Percentiles rank a stretch among this genome's conserved stretches.
Evolutionary conservation across 202 grass and related monocot species (phyloP).

Genomic region (Saccharum hybrid): DNA sequence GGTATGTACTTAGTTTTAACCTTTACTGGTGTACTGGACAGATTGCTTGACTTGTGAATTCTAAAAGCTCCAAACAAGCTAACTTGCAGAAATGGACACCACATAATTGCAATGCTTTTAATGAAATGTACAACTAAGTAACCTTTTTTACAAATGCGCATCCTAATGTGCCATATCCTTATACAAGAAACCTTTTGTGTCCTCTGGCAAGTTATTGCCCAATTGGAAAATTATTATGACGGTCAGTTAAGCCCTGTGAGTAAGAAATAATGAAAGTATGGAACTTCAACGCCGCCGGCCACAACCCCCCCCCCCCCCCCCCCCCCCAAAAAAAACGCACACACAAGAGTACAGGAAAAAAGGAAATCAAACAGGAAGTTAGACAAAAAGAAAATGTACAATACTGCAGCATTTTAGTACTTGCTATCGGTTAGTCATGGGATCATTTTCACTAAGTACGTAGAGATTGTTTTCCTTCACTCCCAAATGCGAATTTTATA

Average conservation of each 20-base stretch:
- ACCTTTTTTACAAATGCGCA: neutral
- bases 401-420: neutral
- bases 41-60: neutral
- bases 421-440: neutral
- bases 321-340: neutral
- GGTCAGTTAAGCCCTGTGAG: neutral
- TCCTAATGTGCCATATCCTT: neutral
- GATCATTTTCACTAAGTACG: neutral
- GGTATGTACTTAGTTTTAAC: neutral
- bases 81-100: neutral
- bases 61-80: neutral
- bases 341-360: no score
- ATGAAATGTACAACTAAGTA: neutral
- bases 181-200: neutral
- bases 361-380: neutral
- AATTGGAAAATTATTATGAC: neutral
- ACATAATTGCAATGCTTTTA: neutral
- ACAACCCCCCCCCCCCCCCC: no score
- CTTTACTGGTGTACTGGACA: neutral
- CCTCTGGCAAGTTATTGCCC: neutral
- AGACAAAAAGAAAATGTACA: neutral
- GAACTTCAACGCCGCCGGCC: no score
- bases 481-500: no score
- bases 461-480: neutral
- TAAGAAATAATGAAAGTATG: neutral